A percentile compares a stretch with the other conserved stretches of the same genome.
These are phyloP conservation scores for Penicillium cataractarum DNA, from an alignment of 495 filamentous ascomycete genomes.

Conservation along the genomic window DNA sequence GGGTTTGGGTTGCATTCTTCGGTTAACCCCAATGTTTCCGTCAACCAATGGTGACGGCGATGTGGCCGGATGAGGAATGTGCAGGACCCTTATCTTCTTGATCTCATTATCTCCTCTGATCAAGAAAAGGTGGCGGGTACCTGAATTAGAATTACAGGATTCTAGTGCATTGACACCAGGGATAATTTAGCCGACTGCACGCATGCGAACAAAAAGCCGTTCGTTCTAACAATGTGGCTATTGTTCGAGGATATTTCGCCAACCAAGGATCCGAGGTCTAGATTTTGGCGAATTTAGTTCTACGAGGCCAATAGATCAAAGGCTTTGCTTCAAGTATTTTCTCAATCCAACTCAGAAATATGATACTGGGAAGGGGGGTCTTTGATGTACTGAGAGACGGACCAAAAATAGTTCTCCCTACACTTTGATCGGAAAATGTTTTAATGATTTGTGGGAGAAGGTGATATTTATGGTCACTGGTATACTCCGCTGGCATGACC, in stretches of 20 bases:
- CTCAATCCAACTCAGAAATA: too few relatives aligned
- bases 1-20: slow-evolving; percentile 22
- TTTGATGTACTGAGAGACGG: too few relatives aligned
- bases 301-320: not conserved
- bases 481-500: not conserved
- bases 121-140: not conserved
- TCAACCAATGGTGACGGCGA: slow-evolving; percentile 8
- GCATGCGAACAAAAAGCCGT: not conserved
- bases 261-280: not conserved
- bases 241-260: not conserved
- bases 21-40: slow-evolving; percentile 9
- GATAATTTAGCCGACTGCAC: not conserved
- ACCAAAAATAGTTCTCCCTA: not conserved
- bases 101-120: not conserved
- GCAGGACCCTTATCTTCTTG: not conserved
- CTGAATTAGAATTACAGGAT: not conserved
- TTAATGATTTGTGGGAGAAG: too few relatives aligned
- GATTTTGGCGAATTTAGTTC: not conserved
- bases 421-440: not conserved
- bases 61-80: slow-evolving; percentile 6
- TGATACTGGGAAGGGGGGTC: too few relatives aligned
- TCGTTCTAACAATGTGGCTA: not conserved
- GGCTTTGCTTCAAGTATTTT: too few relatives aligned
- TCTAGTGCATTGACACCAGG: not conserved
- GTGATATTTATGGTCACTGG: not conserved